Evolutionary conservation across 495 filamentous ascomycete species (phyloP).

Genomic region (Poronia punctata): DNA sequence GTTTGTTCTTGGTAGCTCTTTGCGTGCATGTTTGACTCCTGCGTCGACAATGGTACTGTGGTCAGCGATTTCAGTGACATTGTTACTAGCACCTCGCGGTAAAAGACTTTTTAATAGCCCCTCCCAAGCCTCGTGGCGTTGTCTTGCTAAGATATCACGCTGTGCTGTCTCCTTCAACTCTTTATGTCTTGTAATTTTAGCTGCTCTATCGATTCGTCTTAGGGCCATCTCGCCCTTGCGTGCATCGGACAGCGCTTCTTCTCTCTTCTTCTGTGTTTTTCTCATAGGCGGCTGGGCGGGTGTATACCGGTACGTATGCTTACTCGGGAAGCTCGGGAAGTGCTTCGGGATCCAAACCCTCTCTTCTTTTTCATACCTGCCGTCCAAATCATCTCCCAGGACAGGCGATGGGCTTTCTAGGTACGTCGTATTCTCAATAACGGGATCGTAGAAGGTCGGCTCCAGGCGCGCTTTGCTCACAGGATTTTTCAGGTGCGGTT

Average conservation of each 20-base stretch:
- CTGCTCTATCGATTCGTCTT: constrained; percentile 36
- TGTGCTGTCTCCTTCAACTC: constrained; percentile 36
- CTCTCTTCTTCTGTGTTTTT: constrained; percentile 34
- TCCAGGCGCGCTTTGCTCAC: constrained; percentile 25
- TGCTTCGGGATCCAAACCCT: constrained; percentile 35
- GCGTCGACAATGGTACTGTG: constrained; percentile 43
- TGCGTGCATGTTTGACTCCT: constrained; percentile 26
- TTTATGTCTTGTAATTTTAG: constrained; percentile 42
- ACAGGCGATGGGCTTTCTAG: constrained; percentile 27
- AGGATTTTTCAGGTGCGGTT: constrained; percentile 35
- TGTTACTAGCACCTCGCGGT: constrained; percentile 13
- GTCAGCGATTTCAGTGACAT: constrained; percentile 45
- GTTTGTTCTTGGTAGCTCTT: constrained; percentile 25
- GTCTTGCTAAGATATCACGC: constrained; percentile 23
- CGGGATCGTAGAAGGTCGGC: constrained; percentile 24
- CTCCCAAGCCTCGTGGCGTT: constrained; percentile 38
- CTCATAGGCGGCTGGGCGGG: constrained; percentile 24
- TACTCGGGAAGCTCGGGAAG: constrained; percentile 39
- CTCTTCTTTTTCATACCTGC: constrained; percentile 33
- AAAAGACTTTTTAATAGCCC: constrained; percentile 34
- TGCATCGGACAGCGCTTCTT: constrained; percentile 36
- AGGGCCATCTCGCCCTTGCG: constrained; percentile 41
- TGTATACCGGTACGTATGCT: constrained; percentile 41
- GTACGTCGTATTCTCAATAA: constrained; percentile 20
- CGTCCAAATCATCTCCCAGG: constrained; percentile 34